phyloP scores from a whole-genome alignment of 768 basidiomycete genomes.

The Lentinula lateritia region DNA sequence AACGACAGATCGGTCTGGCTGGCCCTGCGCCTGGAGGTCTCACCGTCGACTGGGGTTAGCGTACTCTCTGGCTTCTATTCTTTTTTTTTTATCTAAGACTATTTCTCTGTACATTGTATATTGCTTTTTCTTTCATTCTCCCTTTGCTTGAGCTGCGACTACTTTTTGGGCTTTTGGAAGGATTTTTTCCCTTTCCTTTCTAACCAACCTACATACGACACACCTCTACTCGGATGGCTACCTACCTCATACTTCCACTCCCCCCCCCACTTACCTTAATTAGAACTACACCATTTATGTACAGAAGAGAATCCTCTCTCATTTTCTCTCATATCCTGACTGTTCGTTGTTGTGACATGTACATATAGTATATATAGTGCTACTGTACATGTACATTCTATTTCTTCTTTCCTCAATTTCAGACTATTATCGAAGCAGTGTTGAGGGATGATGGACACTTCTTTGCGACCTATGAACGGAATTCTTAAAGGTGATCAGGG shows the following conservation, averaged over 20 bases:
- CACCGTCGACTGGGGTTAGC: conserved; percentile 72
- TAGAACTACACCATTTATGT: background rate
- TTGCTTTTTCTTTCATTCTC: background rate
- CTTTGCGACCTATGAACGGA: too few relatives aligned
- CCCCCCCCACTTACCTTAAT: background rate
- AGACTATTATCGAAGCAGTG: too few relatives aligned
- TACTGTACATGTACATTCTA: background rate
- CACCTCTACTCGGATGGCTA: background rate
- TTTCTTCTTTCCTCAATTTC: background rate
- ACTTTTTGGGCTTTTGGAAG: background rate
- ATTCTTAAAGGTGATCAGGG: too few relatives aligned
- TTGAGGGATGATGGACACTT: too few relatives aligned
- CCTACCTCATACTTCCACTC: background rate
- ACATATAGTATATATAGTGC: background rate
- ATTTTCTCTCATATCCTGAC: too few relatives aligned
- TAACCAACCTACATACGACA: background rate
- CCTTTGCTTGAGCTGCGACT: background rate
- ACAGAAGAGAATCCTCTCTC: too few relatives aligned
- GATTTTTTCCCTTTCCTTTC: background rate
- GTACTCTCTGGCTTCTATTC: background rate
- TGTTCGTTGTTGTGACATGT: background rate
- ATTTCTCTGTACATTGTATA: background rate
- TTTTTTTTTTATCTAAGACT: background rate
- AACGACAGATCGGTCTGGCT: conserved; percentile 71
- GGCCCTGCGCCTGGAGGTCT: conserved; percentile 60